Percentiles rank a stretch among this genome's conserved stretches.
These are phyloP conservation scores for Vitis rotundifolia DNA, from an alignment of 164 flowering plant species.

Conservation along the genomic window DNA sequence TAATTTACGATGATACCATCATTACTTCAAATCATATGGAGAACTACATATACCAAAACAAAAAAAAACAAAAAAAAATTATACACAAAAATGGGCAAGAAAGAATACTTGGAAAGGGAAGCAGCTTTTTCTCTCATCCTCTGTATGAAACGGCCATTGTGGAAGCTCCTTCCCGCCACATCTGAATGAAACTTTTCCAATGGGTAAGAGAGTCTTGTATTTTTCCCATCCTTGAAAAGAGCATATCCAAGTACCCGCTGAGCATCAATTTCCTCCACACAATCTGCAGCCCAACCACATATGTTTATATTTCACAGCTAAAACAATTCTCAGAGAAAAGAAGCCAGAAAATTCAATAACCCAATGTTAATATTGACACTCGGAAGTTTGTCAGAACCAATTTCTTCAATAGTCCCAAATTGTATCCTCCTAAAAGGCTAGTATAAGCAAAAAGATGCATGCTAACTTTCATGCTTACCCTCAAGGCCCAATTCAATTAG, in stretches of 20 bases:
- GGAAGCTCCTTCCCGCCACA: slow-evolving; percentile 52
- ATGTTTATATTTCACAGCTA: not conserved
- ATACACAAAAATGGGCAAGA: not conserved
- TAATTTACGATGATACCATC: not conserved
- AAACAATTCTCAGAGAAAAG: not conserved
- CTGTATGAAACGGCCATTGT: slow-evolving; percentile 49
- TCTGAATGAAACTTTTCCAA: slow-evolving; percentile 42
- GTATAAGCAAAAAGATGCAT: not conserved
- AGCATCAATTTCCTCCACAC: slow-evolving; percentile 50
- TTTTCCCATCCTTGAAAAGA: slow-evolving; percentile 45
- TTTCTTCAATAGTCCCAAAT: not conserved
- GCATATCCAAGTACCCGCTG: slow-evolving; percentile 47
- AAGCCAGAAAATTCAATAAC: not conserved
- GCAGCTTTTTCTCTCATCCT: slow-evolving; percentile 53
- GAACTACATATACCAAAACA: not conserved
- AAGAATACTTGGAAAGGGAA: slow-evolving; percentile 38
- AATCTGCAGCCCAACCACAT: slow-evolving; percentile 30
- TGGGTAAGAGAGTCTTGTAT: slow-evolving; percentile 41
- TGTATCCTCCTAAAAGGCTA: not conserved
- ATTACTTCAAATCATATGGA: not conserved
- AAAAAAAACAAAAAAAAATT: not conserved
- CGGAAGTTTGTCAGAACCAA: not conserved
- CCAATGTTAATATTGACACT: not conserved
- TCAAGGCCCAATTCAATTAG: slow-evolving; percentile 54
- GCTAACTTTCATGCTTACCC: slow-evolving; percentile 25